Percentiles rank a stretch among this genome's conserved stretches.
These are phyloP conservation scores for Suhomyces choctaworum DNA, from an alignment of 1,139 yeast genomes.

Conservation along the genomic window DNA sequence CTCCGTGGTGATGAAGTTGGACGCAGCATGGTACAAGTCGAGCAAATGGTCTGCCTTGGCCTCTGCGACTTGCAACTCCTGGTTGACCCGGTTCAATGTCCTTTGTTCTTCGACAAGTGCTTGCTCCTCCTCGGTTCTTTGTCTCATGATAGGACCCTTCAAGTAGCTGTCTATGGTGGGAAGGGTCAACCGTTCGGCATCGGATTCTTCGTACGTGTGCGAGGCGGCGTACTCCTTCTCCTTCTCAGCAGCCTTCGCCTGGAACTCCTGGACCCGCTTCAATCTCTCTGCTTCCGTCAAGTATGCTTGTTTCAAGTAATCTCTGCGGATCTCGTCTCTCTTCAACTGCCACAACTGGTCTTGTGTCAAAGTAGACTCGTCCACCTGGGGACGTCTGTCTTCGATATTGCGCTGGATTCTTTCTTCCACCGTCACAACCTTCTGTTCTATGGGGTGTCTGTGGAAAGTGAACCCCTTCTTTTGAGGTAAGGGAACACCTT, in stretches of 20 bases:
- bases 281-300: slow-evolving; percentile 47
- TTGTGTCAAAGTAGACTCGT: slow-evolving; percentile 37
- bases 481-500: slow-evolving; percentile 70
- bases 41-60: slow-evolving; percentile 57
- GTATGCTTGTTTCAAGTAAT: slow-evolving; percentile 68
- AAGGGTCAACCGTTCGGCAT: slow-evolving; percentile 63
- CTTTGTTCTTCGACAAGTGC: slow-evolving; percentile 35
- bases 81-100: slow-evolving; percentile 34
- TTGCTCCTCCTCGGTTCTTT: slow-evolving; percentile 69
- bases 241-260: slow-evolving; percentile 26
- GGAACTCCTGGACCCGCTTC: slow-evolving; percentile 31
- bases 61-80: slow-evolving; percentile 36
- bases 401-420: slow-evolving; percentile 56
- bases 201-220: slow-evolving; percentile 26
- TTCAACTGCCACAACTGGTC: slow-evolving; percentile 56
- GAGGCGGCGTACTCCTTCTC: slow-evolving; percentile 27
- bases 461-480: slow-evolving; percentile 48
- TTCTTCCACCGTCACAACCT: slow-evolving; percentile 58
- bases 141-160: slow-evolving; percentile 68
- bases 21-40: slow-evolving; percentile 71
- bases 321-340: slow-evolving; percentile 70
- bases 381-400: slow-evolving; percentile 38
- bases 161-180: slow-evolving; percentile 77
- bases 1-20: slow-evolving; percentile 64
- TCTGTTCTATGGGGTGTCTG: slow-evolving; percentile 48